These are phyloP conservation scores for Elongisporangium senticosum DNA, from an alignment of 352 stramenopile species.

Conservation along the genomic window DNA sequence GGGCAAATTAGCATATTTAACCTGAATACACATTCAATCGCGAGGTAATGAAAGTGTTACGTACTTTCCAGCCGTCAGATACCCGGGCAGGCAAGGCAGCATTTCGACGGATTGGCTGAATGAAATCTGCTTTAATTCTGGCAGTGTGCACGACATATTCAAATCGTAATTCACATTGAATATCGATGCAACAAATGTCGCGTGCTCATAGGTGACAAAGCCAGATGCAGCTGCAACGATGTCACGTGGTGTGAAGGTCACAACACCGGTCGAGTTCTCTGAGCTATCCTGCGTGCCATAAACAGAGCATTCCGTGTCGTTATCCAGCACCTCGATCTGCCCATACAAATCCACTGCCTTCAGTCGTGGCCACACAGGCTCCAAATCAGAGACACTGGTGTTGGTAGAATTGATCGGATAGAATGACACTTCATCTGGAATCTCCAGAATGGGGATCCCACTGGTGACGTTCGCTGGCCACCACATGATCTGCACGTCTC, in stretches of 20 bases:
- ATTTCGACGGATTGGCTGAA: conserved; percentile 30
- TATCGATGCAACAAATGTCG: conserved; percentile 24
- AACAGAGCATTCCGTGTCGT: conserved; percentile 32
- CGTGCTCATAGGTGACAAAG: conserved; percentile 33
- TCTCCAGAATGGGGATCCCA: conserved; percentile 31
- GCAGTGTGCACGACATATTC: conserved; percentile 40
- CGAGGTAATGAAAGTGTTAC: too few species aligned
- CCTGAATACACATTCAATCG: too few species aligned
- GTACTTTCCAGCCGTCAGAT: conserved; percentile 32
- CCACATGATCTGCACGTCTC: conserved; percentile 45
- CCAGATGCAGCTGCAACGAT: conserved; percentile 19
- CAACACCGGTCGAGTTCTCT: conserved; percentile 6
- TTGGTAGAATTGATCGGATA: conserved; percentile 17
- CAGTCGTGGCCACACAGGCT: conserved; percentile 45
- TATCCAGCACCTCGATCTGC: conserved; percentile 58
- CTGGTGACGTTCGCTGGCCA: conserved; percentile 46
- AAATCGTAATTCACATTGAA: conserved; percentile 22
- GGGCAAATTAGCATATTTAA: neutral
- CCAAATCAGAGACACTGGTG: conserved; percentile 18
- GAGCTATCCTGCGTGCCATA: conserved; percentile 8
- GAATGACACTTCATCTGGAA: conserved; percentile 46
- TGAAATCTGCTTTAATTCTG: conserved; percentile 17
- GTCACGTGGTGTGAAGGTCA: conserved; percentile 29
- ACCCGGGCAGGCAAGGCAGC: conserved; percentile 38
- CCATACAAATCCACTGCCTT: conserved; percentile 54